Evolutionary conservation across 345 rosid genomes (phyloP).

Genomic region (Hirschfeldia incana): DNA sequence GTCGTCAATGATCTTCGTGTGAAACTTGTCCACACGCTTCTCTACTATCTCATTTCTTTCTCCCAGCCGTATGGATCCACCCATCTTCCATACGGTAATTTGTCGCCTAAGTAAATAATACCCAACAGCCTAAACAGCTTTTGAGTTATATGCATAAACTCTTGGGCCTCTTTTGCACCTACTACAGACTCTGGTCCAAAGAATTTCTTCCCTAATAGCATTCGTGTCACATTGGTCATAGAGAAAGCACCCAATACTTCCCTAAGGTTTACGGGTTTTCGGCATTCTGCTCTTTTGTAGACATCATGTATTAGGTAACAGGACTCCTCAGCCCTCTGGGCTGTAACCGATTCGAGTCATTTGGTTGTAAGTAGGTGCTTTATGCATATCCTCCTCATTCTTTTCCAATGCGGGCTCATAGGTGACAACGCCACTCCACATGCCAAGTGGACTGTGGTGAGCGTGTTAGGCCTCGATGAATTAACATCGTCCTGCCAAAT

Average conservation of each 20-base stretch:
- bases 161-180: slow-evolving; percentile 64
- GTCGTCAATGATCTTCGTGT: slow-evolving; percentile 63
- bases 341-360: slow-evolving; percentile 30
- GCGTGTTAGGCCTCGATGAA: slow-evolving; percentile 75
- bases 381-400: slow-evolving; percentile 47
- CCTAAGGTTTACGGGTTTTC: slow-evolving; percentile 56
- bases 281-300: slow-evolving; percentile 27
- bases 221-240: slow-evolving; percentile 88
- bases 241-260: slow-evolving; percentile 82
- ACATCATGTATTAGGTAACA: slow-evolving; percentile 45
- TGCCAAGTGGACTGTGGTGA: slow-evolving; percentile 72
- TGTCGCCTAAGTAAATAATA: slow-evolving; percentile 81
- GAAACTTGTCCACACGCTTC: slow-evolving; percentile 84
- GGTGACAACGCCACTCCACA: slow-evolving; percentile 86
- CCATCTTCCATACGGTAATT: slow-evolving; percentile 89
- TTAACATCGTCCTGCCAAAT: slow-evolving; percentile 71
- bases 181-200: slow-evolving; percentile 64
- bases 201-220: slow-evolving; percentile 83
- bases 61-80: slow-evolving; percentile 78
- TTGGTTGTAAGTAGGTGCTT: slow-evolving; percentile 42
- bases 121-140: slow-evolving; percentile 72
- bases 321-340: slow-evolving; percentile 32
- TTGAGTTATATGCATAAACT: slow-evolving; percentile 85
- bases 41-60: slow-evolving; percentile 80
- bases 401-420: slow-evolving; percentile 51